A percentile compares a stretch with the other conserved stretches of the same genome.
These are phyloP conservation scores for Teunomyces cretensis DNA, from an alignment of 805 yeast species.

Conservation along the genomic window DNA sequence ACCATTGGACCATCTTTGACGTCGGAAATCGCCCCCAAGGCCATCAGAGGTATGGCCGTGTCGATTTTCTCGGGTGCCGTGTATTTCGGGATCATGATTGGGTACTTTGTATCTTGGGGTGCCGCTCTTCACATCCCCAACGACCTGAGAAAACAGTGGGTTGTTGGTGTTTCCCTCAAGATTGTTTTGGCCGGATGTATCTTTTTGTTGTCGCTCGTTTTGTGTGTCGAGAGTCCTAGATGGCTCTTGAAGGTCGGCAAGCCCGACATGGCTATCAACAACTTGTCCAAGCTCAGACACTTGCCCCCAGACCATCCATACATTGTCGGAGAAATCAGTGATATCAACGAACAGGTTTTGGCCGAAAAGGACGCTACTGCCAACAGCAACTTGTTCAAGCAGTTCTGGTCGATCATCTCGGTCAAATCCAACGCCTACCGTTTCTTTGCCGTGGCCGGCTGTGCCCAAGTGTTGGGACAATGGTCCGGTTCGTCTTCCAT, in stretches of 20 bases:
- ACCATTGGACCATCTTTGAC: constrained; percentile 23
- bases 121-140: constrained; percentile 34
- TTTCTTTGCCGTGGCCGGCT: constrained; percentile 18
- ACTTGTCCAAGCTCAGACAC: constrained; percentile 18
- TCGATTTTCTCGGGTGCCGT: constrained; percentile 26
- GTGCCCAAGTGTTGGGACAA: constrained; percentile 22
- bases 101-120: constrained; percentile 44
- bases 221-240: constrained; percentile 23
- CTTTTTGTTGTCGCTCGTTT: constrained; percentile 18
- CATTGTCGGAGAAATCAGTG: constrained; percentile 21
- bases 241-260: constrained; percentile 19
- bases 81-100: constrained; percentile 21
- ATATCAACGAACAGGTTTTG: constrained; percentile 20
- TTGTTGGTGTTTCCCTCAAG: constrained; percentile 20
- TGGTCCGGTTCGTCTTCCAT: constrained; percentile 27
- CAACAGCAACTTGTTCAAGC: constrained; percentile 11
- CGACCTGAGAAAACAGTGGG: constrained; percentile 18
- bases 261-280: constrained; percentile 18
- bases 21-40: constrained; percentile 22
- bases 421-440: constrained; percentile 20
- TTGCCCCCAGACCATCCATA: constrained; percentile 24
- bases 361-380: constrained; percentile 19
- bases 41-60: constrained; percentile 21
- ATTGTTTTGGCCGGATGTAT: constrained; percentile 19
- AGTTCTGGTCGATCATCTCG: constrained; percentile 16